A percentile compares a stretch with the other conserved stretches of the same genome.
Conservation (phyloP, 768 basidiomycete genomes). For the Stropharia rugosoannulata region DNA sequence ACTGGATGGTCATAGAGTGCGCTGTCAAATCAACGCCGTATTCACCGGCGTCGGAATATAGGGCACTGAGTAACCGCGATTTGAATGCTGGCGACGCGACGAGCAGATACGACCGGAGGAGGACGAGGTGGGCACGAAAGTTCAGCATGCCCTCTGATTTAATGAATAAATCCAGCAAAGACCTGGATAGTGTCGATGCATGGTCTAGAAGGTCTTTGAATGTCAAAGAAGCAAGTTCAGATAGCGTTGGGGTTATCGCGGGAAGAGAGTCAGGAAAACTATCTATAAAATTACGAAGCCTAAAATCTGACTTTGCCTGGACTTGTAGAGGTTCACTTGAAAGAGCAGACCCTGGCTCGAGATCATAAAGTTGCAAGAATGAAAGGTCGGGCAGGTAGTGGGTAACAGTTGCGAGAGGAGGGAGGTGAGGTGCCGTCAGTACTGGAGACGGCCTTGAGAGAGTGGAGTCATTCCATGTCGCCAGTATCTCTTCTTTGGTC, state of each 20-base stretch:
- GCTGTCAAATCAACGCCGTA: conserved; percentile 35
- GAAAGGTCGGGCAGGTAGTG: conserved; percentile 36
- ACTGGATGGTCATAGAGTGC: conserved; percentile 33
- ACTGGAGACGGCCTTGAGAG: conserved; percentile 1
- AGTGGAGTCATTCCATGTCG: conserved; percentile 38
- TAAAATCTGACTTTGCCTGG: conserved; percentile 22
- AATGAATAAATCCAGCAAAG: conserved; percentile 69
- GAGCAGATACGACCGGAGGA: conserved; percentile 76
- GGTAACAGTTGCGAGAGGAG: background rate
- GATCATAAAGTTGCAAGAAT: conserved; percentile 58
- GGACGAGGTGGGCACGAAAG: conserved; percentile 61
- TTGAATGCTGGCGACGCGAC: conserved; percentile 75
- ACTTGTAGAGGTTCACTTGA: conserved; percentile 24
- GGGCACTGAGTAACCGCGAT: conserved; percentile 60
- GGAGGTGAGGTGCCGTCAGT: background rate
- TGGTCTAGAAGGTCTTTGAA: conserved; percentile 61
- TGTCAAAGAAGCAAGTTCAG: conserved; percentile 60
- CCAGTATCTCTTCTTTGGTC: conserved; percentile 51
- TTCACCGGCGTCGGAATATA: conserved; percentile 76
- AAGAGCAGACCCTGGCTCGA: conserved; percentile 55
- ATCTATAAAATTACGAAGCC: conserved; percentile 49
- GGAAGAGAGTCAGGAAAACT: conserved; percentile 62
- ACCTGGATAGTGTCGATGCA: conserved; percentile 60
- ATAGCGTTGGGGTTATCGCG: conserved; percentile 60
- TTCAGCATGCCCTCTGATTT: conserved; percentile 63